Evolutionary conservation across 2,329 filamentous ascomycete genomes (phyloP).

Genomic region (Orbilia oligospora): DNA sequence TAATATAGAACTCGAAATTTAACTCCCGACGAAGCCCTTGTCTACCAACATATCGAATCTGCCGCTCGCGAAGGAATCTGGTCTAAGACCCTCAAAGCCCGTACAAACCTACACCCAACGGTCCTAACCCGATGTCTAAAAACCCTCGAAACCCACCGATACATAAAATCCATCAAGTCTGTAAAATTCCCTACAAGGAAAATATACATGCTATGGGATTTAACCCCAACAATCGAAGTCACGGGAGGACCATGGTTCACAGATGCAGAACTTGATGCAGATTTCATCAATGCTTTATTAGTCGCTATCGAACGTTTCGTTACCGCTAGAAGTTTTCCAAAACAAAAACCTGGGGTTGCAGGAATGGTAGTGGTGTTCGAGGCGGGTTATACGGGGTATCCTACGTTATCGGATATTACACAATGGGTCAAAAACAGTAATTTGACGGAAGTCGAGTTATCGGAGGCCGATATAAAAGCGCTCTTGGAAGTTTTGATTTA

Average conservation of each 20-base stretch:
- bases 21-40: conserved; percentile 82
- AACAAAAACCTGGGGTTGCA: conserved; percentile 64
- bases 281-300: conserved; percentile 84
- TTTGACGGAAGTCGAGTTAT: conserved; percentile 68
- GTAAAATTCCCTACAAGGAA: conserved; percentile 83
- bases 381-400: conserved; percentile 81
- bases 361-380: conserved; percentile 66
- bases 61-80: conserved; percentile 89
- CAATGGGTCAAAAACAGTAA: conserved; percentile 81
- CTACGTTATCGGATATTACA: conserved; percentile 84
- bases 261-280: conserved; percentile 88
- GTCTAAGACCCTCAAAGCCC: conserved; percentile 85
- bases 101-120: conserved; percentile 85
- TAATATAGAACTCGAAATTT: conserved; percentile 63
- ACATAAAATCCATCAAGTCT: conserved; percentile 91
- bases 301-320: conserved; percentile 81
- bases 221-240: conserved; percentile 88
- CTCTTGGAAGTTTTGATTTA: conserved; percentile 89
- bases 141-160: conserved; percentile 82
- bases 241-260: conserved; percentile 96
- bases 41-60: conserved; percentile 91
- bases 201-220: conserved; percentile 92
- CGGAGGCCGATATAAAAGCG: conserved; percentile 83
- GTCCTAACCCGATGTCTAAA: conserved; percentile 86
- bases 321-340: conserved; percentile 77